These are phyloP conservation scores for Durotheca rogersii DNA, from an alignment of 495 filamentous ascomycete genomes.

Conservation along the genomic window DNA sequence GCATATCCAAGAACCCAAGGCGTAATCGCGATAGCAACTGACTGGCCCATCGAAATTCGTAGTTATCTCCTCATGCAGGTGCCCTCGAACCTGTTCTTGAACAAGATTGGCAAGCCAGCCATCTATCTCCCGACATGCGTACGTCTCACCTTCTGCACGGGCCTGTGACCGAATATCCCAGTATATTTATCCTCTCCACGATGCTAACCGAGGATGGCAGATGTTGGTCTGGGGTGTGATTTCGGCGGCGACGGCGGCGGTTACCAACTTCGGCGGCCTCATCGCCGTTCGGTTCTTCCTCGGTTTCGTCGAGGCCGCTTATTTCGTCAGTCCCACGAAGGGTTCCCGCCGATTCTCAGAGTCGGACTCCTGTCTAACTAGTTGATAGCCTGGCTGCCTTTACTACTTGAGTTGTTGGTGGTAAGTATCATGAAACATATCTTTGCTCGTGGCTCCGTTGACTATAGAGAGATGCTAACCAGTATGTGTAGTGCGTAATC, in stretches of 20 bases:
- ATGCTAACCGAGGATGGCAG: conserved; percentile 25
- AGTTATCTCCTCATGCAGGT: conserved; percentile 61
- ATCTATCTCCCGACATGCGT: conserved; percentile 62
- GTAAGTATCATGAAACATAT: conserved; percentile 16
- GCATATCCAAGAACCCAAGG: too few relatives aligned
- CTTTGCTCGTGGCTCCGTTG: conserved; percentile 36
- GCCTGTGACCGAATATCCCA: conserved; percentile 44
- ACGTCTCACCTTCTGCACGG: conserved; percentile 20
- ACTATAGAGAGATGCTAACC: conserved; percentile 37
- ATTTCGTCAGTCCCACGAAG: conserved; percentile 41
- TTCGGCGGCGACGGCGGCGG: conserved; percentile 61
- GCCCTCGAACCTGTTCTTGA: conserved; percentile 62
- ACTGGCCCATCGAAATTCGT: too few relatives aligned
- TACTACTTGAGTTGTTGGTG: conserved; percentile 61
- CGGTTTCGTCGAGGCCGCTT: conserved; percentile 59
- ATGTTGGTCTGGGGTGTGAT: conserved; percentile 77
- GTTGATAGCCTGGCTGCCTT: conserved; percentile 47
- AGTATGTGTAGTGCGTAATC: conserved; percentile 35
- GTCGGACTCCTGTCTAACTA: conserved; percentile 9
- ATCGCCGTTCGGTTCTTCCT: conserved; percentile 70
- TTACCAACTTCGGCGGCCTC: conserved; percentile 62
- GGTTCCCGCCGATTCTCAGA: not conserved
- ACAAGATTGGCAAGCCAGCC: conserved; percentile 59
- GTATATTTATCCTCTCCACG: too few relatives aligned
- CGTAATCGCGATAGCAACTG: too few relatives aligned